Base-by-base conservation (phyloP, 345 rosid species). In the Turritis glabra region DNA sequence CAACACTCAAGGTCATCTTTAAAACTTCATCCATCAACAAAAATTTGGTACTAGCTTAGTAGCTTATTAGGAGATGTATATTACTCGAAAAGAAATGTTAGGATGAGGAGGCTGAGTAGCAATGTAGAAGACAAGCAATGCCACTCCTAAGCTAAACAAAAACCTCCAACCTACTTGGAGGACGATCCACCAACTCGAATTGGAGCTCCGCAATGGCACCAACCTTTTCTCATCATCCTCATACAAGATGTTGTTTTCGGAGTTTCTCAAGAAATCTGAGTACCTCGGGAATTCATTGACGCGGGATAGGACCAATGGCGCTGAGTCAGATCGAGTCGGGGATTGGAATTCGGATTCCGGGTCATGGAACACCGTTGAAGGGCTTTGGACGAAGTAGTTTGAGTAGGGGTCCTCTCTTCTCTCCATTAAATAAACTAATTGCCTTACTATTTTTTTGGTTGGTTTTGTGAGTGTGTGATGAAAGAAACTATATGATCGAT, bases 71-170 rank as follows among this genome's bases (percentile, higher is more conserved):
- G 25, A 17, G 68, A 41, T 53, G 58, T 0, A 43, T 63, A 69
- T 77, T 85, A 93, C 98, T 92, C 84, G 80, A 43, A 91, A 25
- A n/a, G 89, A 88, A 10, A 90, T 46, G 29, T 74, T 51, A 13
- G 98, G 98, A 18, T 81, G 81, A 19, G 98, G 90, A 29, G 98
- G 98, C 52, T 90, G 89, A 12, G 96, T 85, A n/a, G 89, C 87
- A 47, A 85, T 46, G 80, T 87, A 93, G 82, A 89, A 93, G 8
- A 93, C 90, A 8, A 93, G 92, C 85, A 93, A 79, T 23, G 93
- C 93, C 51, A 86, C 69, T 25, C 82, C 86, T 71, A 90, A 76
- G 80, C 98, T 90, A 60, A 90, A 37, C 52, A 85, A 11, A 38
- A 93, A 72, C 78, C 98, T 89, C 97, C 98, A 93, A 64, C 63